These are phyloP conservation scores for Taxawa tesnikishii DNA, from an alignment of 2,329 filamentous ascomycete genomes.

Conservation along the genomic window DNA sequence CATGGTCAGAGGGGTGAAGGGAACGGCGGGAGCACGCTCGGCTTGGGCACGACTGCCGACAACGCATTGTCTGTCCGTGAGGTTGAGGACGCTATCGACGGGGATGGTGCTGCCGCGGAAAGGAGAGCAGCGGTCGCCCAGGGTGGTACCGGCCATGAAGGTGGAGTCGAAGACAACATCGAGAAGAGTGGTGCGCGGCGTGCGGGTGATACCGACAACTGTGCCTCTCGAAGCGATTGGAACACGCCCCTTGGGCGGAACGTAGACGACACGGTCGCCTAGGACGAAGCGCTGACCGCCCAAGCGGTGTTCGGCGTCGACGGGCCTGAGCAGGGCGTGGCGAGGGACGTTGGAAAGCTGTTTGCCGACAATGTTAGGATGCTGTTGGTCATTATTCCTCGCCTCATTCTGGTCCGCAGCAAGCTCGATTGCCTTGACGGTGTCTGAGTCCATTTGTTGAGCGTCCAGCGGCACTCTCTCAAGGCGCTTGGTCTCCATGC, in stretches of 20 bases:
- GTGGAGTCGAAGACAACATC: conserved; percentile 89
- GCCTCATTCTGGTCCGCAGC: conserved; percentile 54
- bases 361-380: conserved; percentile 43
- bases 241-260: conserved; percentile 84
- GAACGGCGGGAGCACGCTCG: conserved; percentile 23
- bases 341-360: conserved; percentile 73
- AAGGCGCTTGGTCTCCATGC: conserved; percentile 79
- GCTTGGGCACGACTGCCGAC: conserved; percentile 33
- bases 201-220: conserved; percentile 87
- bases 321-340: conserved; percentile 79
- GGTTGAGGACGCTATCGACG: conserved; percentile 76
- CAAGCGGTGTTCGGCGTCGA: conserved; percentile 86
- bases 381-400: too few relatives aligned
- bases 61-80: conserved; percentile 70
- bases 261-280: conserved; percentile 87
- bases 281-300: conserved; percentile 72
- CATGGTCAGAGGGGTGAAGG: conserved; percentile 34
- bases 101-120: conserved; percentile 92
- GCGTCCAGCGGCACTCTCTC: conserved; percentile 94
- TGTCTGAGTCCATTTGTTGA: conserved; percentile 85
- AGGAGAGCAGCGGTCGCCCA: conserved; percentile 78
- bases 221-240: conserved; percentile 87
- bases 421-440: conserved; percentile 68
- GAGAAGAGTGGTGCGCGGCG: conserved; percentile 66
- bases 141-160: conserved; percentile 93